Evolutionary conservation across 176 grass and related monocot genomes (phyloP).

Genomic region (Rhipidocladum racemiflorum): DNA sequence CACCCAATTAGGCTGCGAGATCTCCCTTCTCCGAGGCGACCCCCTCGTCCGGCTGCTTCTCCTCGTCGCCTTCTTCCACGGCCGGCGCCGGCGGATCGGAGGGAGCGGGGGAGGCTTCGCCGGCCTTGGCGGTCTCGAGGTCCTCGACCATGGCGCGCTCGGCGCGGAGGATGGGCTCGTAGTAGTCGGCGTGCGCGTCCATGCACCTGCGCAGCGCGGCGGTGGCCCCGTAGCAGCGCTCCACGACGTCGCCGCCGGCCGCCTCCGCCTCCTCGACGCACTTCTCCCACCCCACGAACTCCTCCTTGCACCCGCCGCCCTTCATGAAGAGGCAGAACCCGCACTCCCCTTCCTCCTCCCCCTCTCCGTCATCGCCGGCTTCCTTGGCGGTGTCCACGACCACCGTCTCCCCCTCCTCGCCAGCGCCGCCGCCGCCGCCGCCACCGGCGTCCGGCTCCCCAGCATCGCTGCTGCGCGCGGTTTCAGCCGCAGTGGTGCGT

Average conservation of each 20-base stretch:
- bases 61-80: background rate
- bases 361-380: background rate
- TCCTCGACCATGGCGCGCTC: constrained; percentile 58
- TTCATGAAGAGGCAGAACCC: constrained; percentile 96
- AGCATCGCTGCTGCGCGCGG: background rate
- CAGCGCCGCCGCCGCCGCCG: background rate
- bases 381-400: constrained; percentile 4
- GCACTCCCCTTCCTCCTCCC: constrained; percentile 68
- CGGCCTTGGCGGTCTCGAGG: constrained; percentile 25
- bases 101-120: background rate
- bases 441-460: background rate
- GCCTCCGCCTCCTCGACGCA: constrained; percentile 70
- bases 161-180: constrained; percentile 66
- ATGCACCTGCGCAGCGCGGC: constrained; percentile 71
- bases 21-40: background rate
- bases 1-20: background rate
- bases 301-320: constrained; percentile 85
- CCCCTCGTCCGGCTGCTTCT: background rate
- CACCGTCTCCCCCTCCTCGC: constrained; percentile 13
- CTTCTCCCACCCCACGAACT: constrained; percentile 87
- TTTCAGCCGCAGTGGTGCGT: background rate
- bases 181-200: constrained; percentile 70
- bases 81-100: background rate
- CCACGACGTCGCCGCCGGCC: constrained; percentile 54
- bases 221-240: constrained; percentile 60